Base-by-base conservation (phyloP, 2,329 filamentous ascomycete species). In the Paracoccidioides brasiliensis region DNA sequence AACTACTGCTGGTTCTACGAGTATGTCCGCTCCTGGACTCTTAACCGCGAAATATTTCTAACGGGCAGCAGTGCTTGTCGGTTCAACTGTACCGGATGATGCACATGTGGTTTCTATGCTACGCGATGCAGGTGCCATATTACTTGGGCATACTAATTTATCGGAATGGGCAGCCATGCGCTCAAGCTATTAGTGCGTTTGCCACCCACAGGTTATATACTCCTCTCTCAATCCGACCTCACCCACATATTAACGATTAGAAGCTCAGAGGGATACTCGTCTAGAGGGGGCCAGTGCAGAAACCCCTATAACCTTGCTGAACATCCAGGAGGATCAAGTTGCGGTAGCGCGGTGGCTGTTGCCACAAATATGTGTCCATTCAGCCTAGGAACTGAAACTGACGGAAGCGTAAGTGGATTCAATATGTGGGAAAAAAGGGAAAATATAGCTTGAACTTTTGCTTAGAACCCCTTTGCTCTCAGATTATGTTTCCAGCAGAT, bases 101-200 rank as follows among this genome's bases (percentile, higher is more conserved):
- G 82, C 86, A 1, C 70, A 76, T 60, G 80, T 88, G 0, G 80
- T 88, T 2, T 64, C 74, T 15, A 74, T 74, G 58, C 74, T 90
- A 38, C 79, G 85, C 3, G 70, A 80, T 43, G 82, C 83, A 0
- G 85, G 85, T 10, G 86, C 83, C 2, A 70, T 89, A 0, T 72
- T 90, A 5, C 72, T 90, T 53, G 86, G 86, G 42, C 86, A 90
- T 67, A 80, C 85, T 1, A 81, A 79, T 0, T 69, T 90, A 54
- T 83, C 79, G 59, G 86, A 90, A 66, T 90, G 85, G 85, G 85
- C 86, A 0, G 80, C 83, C 57, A 86, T 87, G 82, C 76, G 85
- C 40, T 79, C 75, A 59, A 84, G 76, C 61, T 78, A 81, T 62
- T 85, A 86, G 59, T 84, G 81, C 42, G 42, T 44, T 28, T 5